A percentile compares a stretch with the other conserved stretches of the same genome.
Evolutionary conservation across 352 stramenopile species (phyloP).

Genomic region (Phytophthora pinifolia): DNA sequence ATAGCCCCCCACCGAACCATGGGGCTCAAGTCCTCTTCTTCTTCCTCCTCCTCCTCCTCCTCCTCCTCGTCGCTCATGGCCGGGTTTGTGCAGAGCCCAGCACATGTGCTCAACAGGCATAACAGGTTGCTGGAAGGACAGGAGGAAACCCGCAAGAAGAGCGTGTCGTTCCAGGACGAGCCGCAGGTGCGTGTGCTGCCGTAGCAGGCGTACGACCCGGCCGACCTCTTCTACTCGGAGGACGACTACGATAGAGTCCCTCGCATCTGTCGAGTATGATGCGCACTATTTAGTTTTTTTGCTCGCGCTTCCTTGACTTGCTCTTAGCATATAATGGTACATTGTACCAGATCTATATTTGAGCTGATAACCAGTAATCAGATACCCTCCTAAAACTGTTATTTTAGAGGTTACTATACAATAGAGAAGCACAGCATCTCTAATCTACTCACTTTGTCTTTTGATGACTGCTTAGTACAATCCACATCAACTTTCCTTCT

Average conservation of each 20-base stretch:
- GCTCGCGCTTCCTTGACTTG: no score
- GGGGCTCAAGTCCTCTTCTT: constrained; percentile 9
- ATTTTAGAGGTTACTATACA: no score
- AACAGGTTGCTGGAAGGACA: not conserved
- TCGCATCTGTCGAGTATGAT: constrained; percentile 52
- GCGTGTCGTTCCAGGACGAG: constrained; percentile 56
- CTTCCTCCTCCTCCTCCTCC: constrained; percentile 7
- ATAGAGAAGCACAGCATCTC: no score
- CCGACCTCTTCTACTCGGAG: constrained; percentile 58
- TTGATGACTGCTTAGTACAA: no score
- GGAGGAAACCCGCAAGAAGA: constrained; percentile 33
- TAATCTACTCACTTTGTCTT: no score
- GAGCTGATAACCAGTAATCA: no score
- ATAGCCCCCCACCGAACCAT: constrained; percentile 3
- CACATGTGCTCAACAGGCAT: constrained; percentile 12
- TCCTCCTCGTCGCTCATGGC: constrained; percentile 28
- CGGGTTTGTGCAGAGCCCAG: constrained; percentile 38
- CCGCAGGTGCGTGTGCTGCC: constrained; percentile 52
- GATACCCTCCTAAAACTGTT: no score
- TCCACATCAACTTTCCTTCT: no score
- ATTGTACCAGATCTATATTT: no score
- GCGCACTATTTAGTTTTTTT: constrained; percentile 48
- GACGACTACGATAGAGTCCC: constrained; percentile 57
- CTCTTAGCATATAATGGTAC: no score
- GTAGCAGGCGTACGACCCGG: constrained; percentile 43